A percentile compares a stretch with the other conserved stretches of the same genome.
Evolutionary conservation across 2,329 filamentous ascomycete genomes (phyloP).

Genomic region (Microdochium bolleyi): DNA sequence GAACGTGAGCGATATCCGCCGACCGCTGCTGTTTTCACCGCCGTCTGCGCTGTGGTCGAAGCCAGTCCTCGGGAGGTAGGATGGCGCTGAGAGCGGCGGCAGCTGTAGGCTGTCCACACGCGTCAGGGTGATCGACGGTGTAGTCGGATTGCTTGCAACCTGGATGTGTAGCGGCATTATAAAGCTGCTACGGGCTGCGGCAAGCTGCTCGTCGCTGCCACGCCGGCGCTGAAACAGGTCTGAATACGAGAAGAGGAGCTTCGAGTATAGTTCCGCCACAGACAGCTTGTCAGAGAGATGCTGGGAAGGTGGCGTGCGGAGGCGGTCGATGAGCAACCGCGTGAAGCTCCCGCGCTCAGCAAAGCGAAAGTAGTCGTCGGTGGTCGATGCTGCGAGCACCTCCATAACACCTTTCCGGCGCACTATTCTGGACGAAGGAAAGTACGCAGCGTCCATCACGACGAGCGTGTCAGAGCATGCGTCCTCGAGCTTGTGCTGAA

Average conservation of each 20-base stretch:
- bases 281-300: slow-evolving; percentile 24
- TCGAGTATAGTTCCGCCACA: slow-evolving; percentile 45
- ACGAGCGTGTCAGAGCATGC: slow-evolving; percentile 47
- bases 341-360: slow-evolving; percentile 47
- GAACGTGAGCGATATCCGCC: background rate
- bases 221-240: background rate
- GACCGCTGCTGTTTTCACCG: background rate
- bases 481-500: slow-evolving; percentile 49
- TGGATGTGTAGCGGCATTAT: slow-evolving; percentile 49
- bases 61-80: background rate
- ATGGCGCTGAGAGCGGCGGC: background rate
- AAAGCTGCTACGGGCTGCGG: slow-evolving; percentile 16
- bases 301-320: slow-evolving; percentile 38
- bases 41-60: background rate
- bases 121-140: slow-evolving; percentile 48
- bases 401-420: slow-evolving; percentile 47
- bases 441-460: slow-evolving; percentile 52
- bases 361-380: slow-evolving; percentile 39
- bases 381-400: slow-evolving; percentile 45
- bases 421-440: slow-evolving; percentile 42
- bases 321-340: slow-evolving; percentile 37
- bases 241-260: slow-evolving; percentile 38
- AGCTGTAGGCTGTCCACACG: background rate
- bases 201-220: slow-evolving; percentile 11
- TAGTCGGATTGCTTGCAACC: slow-evolving; percentile 41